Base-by-base conservation (phyloP, 1,139 yeast species). In the Yamadazyma sp. region DNA sequence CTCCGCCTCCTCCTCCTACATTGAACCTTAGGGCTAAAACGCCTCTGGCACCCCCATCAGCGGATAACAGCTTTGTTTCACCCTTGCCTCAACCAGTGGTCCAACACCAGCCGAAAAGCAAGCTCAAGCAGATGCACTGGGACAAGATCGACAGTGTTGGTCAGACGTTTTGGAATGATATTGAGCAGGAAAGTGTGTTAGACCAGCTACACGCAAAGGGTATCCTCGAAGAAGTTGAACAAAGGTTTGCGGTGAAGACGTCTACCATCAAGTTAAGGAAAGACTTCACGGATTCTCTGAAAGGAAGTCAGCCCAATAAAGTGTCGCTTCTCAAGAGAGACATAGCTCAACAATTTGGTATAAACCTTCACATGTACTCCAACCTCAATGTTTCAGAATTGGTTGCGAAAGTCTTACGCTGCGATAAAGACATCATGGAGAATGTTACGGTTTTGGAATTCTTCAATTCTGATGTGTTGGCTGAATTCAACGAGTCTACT, bases 101-200 rank as follows among this genome's bases (percentile, higher is more conserved):
- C 9, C 18, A 16, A n/a, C 31, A 28, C 10, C 31, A 83, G 39
- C 86, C 94, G 4, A 75, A 75, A 41, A 66, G 77, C 14, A 83
- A 81, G 48, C 70, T 92, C 52, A 92, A 91, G 59, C 98, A 91
- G 56, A 83, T 92, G 73, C 98, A 92, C 58, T 92, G 98, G 98
- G 96, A 91, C 50, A 86, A 80, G 55, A 70, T 92, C 33, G 83
- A 81, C 23, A 64, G 72, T 45, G 81, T 87, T 33, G 77, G 81
- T 33, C 75, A 81, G 33, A 91, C 98, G 0, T 78, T 92, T 39
- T 92, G 98, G 98, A 73, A 72, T n/a, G 78, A 75, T 29, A 65
- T 73, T 22, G 73, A 73, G 34, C 79, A 70, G 43, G 58, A 61
- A 7, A 61, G 69, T 3, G 61, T 81, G 20, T 73, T 79, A 0